These are phyloP conservation scores for Ophidiomyces ophidiicola DNA, from an alignment of 2,329 filamentous ascomycete genomes.

Conservation along the genomic window DNA sequence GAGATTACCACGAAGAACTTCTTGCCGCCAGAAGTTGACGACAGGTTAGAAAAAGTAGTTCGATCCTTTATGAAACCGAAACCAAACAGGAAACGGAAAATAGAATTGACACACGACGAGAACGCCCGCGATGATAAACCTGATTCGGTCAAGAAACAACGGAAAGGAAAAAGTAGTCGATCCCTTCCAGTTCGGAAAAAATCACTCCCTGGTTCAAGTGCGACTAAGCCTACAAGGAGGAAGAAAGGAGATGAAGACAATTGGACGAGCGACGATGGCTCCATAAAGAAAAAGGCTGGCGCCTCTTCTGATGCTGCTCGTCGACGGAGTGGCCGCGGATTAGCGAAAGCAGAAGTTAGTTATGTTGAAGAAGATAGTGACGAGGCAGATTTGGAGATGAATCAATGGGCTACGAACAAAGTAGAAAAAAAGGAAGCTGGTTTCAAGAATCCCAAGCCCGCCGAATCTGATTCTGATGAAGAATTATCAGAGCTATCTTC, in stretches of 20 bases:
- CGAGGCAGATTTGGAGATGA: constrained; percentile 34
- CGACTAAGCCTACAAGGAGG: constrained; percentile 21
- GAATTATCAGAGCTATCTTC: constrained; percentile 9
- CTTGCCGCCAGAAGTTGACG: constrained; percentile 63
- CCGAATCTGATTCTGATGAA: constrained; percentile 7
- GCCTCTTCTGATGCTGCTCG: constrained; percentile 24
- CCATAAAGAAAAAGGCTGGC: constrained; percentile 25
- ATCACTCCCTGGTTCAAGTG: constrained; percentile 19
- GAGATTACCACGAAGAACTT: constrained; percentile 78
- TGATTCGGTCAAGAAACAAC: constrained; percentile 8
- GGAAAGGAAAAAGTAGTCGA: constrained; percentile 22
- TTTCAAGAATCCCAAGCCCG: constrained; percentile 8
- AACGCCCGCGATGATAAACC: constrained; percentile 6
- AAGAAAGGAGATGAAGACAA: constrained; percentile 30
- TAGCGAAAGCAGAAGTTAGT: constrained; percentile 27
- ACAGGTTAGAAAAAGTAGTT: constrained; percentile 65
- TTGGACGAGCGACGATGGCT: constrained; percentile 33
- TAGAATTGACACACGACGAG: constrained; percentile 20
- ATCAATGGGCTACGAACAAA: constrained; percentile 25
- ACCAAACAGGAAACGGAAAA: constrained; percentile 34
- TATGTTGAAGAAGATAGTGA: constrained; percentile 36
- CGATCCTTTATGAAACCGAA: constrained; percentile 54
- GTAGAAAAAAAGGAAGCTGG: constrained; percentile 17
- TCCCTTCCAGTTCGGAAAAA: constrained; percentile 25
- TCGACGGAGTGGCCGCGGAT: constrained; percentile 31